These are phyloP conservation scores for Coleophoma cylindrospora DNA, from an alignment of 2,329 filamentous ascomycete species.

Conservation along the genomic window DNA sequence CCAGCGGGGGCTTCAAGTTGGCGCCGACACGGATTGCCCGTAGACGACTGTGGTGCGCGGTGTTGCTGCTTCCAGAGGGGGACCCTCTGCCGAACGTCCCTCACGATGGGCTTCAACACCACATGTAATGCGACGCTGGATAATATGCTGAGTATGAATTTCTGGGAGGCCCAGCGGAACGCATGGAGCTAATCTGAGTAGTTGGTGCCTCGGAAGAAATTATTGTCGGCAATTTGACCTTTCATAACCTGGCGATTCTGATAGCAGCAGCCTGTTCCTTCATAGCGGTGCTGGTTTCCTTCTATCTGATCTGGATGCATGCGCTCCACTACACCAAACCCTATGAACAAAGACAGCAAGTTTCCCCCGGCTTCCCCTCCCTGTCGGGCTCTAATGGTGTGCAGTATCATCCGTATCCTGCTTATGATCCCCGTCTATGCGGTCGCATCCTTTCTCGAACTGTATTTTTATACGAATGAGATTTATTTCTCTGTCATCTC, in stretches of 20 bases:
- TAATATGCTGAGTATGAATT: constrained; percentile 27
- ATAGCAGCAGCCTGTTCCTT: constrained; percentile 43
- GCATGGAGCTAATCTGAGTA: constrained; percentile 17
- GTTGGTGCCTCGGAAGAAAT: constrained; percentile 35
- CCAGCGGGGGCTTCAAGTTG: no score
- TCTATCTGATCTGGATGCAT: constrained; percentile 55
- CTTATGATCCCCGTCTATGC: constrained; percentile 85
- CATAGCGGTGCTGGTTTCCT: constrained; percentile 45
- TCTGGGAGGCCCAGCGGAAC: background rate
- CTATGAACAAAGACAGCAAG: constrained; percentile 51
- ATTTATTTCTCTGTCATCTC: constrained; percentile 78
- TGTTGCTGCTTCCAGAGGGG: background rate
- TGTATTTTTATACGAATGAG: constrained; percentile 69
- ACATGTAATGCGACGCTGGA: constrained; percentile 30
- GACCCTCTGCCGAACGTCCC: constrained; percentile 11
- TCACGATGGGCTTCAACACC: constrained; percentile 17
- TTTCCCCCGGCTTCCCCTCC: background rate
- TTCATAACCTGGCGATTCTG: constrained; percentile 49
- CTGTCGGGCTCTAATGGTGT: constrained; percentile 7
- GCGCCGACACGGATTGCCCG: no score
- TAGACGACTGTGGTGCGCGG: background rate
- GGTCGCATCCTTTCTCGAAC: constrained; percentile 66
- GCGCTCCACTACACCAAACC: constrained; percentile 56
- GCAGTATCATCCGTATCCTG: constrained; percentile 78
- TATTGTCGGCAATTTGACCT: constrained; percentile 44